Evolutionary conservation across 805 yeast genomes (phyloP).

Genomic region (Saccharomycopsis fermentans): DNA sequence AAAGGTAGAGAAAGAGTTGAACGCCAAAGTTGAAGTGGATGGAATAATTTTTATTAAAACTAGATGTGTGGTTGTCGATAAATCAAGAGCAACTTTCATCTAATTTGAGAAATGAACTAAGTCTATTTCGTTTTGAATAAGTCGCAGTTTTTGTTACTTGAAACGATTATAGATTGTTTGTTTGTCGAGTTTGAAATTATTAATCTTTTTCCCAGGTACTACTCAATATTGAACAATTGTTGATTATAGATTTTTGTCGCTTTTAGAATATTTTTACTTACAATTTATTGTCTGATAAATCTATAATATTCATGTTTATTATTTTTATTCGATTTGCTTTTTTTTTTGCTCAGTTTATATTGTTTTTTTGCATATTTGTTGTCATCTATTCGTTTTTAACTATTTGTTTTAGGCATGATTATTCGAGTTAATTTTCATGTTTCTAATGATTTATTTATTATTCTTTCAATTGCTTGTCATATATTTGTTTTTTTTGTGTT

Average conservation of each 20-base stretch:
- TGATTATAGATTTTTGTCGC: slow-evolving; percentile 1
- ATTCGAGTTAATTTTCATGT: not conserved
- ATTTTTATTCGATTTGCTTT: not conserved
- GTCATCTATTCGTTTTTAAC: not conserved
- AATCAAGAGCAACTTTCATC: too few relatives aligned
- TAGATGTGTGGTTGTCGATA: too few relatives aligned
- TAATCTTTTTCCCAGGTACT: not conserved
- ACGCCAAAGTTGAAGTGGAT: not conserved
- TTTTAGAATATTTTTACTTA: not conserved
- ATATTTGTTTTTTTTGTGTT: not conserved
- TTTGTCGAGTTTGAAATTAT: not conserved
- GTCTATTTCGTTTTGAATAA: too few relatives aligned
- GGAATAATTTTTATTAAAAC: not conserved
- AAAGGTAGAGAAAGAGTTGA: not conserved
- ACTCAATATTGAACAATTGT: not conserved
- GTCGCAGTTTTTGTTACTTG: not conserved
- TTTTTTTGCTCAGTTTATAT: not conserved
- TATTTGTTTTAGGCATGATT: not conserved
- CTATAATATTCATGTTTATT: not conserved
- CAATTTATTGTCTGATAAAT: not conserved
- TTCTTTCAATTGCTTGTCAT: slow-evolving; percentile 1
- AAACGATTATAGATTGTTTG: not conserved
- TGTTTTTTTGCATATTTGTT: not conserved
- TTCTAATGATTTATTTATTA: slow-evolving; percentile 1
- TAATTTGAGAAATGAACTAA: too few relatives aligned